Evolutionary conservation across 768 basidiomycete genomes (phyloP).

Genomic region (Kwoniella pini): DNA sequence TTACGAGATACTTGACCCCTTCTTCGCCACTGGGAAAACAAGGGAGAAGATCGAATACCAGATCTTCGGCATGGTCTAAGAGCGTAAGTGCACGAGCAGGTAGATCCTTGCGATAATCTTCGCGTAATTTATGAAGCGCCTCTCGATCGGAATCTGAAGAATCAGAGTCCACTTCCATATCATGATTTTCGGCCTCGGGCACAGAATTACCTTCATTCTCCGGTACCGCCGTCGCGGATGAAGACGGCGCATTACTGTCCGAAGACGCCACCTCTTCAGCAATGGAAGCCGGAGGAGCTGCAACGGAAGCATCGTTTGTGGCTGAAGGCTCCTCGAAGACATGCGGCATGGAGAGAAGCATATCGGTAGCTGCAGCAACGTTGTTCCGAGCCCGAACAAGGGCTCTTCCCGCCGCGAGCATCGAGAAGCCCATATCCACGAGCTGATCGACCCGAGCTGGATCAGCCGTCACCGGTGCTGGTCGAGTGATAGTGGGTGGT

Average conservation of each 20-base stretch:
- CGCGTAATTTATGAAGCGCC: slow-evolving; percentile 64
- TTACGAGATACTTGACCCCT: slow-evolving; percentile 71
- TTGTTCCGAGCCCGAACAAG: slow-evolving; percentile 84
- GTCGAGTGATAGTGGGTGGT: slow-evolving; percentile 34
- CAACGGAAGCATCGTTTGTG: slow-evolving; percentile 6
- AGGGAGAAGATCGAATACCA: slow-evolving; percentile 83
- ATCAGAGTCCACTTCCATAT: slow-evolving; percentile 8
- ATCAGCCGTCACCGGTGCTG: slow-evolving; percentile 61
- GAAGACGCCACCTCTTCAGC: too few species aligned
- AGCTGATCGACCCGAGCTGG: slow-evolving; percentile 78
- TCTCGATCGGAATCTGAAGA: slow-evolving; percentile 50
- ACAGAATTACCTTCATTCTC: not conserved
- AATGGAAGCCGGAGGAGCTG: not conserved
- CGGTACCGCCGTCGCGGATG: too few species aligned
- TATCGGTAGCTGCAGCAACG: slow-evolving; percentile 80
- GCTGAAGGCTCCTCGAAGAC: slow-evolving; percentile 27
- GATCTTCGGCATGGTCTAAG: slow-evolving; percentile 80
- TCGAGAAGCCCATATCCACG: slow-evolving; percentile 95
- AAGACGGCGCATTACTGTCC: not conserved
- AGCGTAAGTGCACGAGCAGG: slow-evolving; percentile 71
- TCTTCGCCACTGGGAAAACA: slow-evolving; percentile 68
- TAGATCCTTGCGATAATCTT: slow-evolving; percentile 66
- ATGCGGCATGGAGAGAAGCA: slow-evolving; percentile 68
- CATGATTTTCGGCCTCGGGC: not conserved
- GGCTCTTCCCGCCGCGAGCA: slow-evolving; percentile 81